Base-by-base conservation (phyloP, 2,329 filamentous ascomycete species). In the Aaosphaeria arxii region DNA sequence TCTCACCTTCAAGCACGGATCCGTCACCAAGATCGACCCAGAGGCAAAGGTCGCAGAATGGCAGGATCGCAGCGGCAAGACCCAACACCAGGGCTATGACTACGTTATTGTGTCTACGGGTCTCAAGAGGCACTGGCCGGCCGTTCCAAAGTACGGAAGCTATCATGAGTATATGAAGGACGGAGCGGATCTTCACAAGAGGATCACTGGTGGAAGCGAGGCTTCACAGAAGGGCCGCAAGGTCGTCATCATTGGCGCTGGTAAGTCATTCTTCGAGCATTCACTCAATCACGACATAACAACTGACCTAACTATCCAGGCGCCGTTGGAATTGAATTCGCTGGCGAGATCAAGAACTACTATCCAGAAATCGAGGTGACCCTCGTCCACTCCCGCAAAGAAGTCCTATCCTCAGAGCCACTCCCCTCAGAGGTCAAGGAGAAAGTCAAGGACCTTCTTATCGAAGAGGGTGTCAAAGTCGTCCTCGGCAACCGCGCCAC, bases 291-390 rank as follows among this genome's bases (percentile, higher is more conserved):
- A 9, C 33, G 7, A 9, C 33, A 36, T 2, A 36, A 36, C 7
- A 9, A 9, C 4, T 36, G 7, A 36, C 33, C 2, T 9, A 2
- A 36, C 29, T 35, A 6, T 35, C 6, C 11, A 81, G 79, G 87
- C 43, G 89, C 88, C 5, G 88, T 91, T 1, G 89, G 89, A 6
- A 84, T 91, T 46, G 88, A 92, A 66, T 90, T 92, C 78, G 87
- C 89, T 0, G 83, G 86, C 1, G 88, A 94, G 71, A 74, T 91
- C 46, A 91, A 91, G 69, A 67, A 81, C 41, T 73, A 84, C 28
- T 78, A 85, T 51, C 87, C 89, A 0, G 60, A 79, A 7, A 73
- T 83, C 46, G 79, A 79, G 38, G 84, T 92, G n/a, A 88, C 83
- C 1, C 78, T 94, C 1, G 81, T 89, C 4, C 89, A 92, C 65